Conservation (phyloP, 2,329 filamentous ascomycete species). For the Phialophora verrucosa region DNA sequence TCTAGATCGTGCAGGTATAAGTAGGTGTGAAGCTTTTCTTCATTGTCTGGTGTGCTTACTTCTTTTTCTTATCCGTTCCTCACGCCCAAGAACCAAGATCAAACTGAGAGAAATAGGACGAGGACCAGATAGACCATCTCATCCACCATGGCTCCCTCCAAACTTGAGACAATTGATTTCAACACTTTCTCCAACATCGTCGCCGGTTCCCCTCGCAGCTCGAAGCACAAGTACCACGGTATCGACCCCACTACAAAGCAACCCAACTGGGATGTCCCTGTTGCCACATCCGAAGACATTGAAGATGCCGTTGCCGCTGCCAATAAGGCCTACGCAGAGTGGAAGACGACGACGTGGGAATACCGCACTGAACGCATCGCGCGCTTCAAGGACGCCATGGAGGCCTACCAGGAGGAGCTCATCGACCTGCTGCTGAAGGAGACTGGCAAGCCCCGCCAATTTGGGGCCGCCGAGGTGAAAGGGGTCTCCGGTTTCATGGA, state of each 20-base stretch:
- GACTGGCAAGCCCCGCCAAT: conserved; percentile 56
- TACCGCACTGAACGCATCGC: conserved; percentile 53
- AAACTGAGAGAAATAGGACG: neutral
- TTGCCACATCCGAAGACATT: conserved; percentile 51
- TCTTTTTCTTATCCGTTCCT: neutral
- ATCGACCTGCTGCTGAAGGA: conserved; percentile 55
- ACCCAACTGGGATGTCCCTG: conserved; percentile 54
- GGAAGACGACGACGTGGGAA: conserved; percentile 53
- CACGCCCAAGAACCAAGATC: neutral
- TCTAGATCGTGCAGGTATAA: neutral
- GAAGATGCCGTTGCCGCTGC: conserved; percentile 56
- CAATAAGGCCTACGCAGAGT: conserved; percentile 54
- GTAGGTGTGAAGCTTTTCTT: neutral
- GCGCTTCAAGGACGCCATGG: conserved; percentile 50
- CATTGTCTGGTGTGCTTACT: neutral
- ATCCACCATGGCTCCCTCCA: conserved; percentile 24
- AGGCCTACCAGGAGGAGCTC: conserved; percentile 52
- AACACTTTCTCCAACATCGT: conserved; percentile 54
- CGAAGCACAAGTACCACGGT: conserved; percentile 46
- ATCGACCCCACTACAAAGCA: conserved; percentile 56
- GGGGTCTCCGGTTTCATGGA: conserved; percentile 7
- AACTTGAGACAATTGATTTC: conserved; percentile 31
- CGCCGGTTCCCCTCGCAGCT: conserved; percentile 49
- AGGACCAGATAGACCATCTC: neutral
- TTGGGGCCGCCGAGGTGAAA: conserved; percentile 18